phyloP scores from a whole-genome alignment of 2,329 filamentous ascomycete genomes.

The Cryoendolithus antarcticus region DNA sequence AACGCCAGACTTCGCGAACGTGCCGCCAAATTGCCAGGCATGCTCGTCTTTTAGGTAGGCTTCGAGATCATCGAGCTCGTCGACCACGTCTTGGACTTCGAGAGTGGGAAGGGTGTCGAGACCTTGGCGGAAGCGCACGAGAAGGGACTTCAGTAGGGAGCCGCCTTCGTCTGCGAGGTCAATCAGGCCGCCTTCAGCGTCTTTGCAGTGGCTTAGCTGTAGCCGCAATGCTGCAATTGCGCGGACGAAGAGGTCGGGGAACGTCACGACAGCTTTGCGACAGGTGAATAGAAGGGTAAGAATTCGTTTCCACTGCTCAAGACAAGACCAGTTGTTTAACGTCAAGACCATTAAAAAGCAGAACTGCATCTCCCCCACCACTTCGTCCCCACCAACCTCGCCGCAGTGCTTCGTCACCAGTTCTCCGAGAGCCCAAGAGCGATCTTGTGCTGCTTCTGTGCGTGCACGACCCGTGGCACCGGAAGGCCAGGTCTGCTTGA shows the following conservation, averaged over 20 bases:
- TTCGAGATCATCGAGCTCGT: slow-evolving; percentile 44
- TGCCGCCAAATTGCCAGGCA: slow-evolving; percentile 46
- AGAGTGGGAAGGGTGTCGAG: slow-evolving; percentile 36
- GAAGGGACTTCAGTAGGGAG: slow-evolving; percentile 38
- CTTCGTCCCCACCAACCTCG: slow-evolving; percentile 15
- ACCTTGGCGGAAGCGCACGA: slow-evolving; percentile 39
- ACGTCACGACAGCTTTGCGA: slow-evolving; percentile 35
- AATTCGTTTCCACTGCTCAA: slow-evolving; percentile 54
- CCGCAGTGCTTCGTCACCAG: slow-evolving; percentile 31
- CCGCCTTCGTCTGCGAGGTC: slow-evolving; percentile 43
- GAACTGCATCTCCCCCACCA: slow-evolving; percentile 50
- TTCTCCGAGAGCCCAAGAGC: slow-evolving; percentile 48
- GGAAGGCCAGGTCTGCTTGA: slow-evolving; percentile 50
- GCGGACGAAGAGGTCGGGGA: slow-evolving; percentile 40
- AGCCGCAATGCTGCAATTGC: slow-evolving; percentile 37
- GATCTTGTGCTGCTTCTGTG: slow-evolving; percentile 50
- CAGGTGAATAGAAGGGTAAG: slow-evolving; percentile 46
- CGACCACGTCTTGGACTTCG: slow-evolving; percentile 30
- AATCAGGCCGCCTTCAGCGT: slow-evolving; percentile 50
- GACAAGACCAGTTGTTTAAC: slow-evolving; percentile 52
- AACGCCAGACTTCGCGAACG: slow-evolving; percentile 44
- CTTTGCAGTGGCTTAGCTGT: slow-evolving; percentile 44
- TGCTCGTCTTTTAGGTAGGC: slow-evolving; percentile 41
- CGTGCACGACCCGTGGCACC: slow-evolving; percentile 50
- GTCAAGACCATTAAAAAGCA: slow-evolving; percentile 51